These are phyloP conservation scores for Juglanconis oblonga DNA, from an alignment of 2,329 filamentous ascomycete genomes.

Conservation along the genomic window DNA sequence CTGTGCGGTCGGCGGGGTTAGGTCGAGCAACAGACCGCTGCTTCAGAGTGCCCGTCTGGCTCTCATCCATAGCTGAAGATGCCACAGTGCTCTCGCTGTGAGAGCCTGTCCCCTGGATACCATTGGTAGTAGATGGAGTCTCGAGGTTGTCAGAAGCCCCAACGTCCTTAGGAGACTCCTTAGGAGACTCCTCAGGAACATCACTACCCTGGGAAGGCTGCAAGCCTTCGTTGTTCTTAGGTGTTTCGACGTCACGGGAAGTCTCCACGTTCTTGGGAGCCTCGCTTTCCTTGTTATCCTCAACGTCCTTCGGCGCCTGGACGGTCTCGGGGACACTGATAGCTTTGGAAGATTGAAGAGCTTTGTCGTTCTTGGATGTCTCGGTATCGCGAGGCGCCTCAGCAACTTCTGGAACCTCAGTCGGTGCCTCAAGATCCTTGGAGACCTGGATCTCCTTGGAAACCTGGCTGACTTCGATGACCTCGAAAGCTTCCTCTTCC, in stretches of 20 bases:
- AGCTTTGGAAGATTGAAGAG: background rate
- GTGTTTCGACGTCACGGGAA: background rate
- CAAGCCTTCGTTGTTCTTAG: background rate
- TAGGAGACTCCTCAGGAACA: no score
- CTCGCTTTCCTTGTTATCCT: background rate
- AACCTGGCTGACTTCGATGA: no score
- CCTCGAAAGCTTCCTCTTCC: background rate
- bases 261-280: background rate
- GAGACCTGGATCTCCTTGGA: background rate
- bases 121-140: background rate
- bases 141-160: background rate
- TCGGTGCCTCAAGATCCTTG: background rate
- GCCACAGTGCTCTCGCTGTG: constrained; percentile 1
- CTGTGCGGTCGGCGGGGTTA: constrained; percentile 8
- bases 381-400: background rate
- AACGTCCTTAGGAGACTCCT: background rate
- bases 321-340: background rate
- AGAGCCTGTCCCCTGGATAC: background rate
- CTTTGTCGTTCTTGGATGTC: background rate
- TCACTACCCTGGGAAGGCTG: background rate
- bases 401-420: background rate
- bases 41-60: constrained; percentile 12
- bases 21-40: constrained; percentile 12
- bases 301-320: background rate
- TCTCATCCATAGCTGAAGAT: constrained; percentile 11